A percentile compares a stretch with the other conserved stretches of the same genome.
These are phyloP conservation scores for Pyrenophora teres DNA, from an alignment of 2,329 filamentous ascomycete species.

Conservation along the genomic window DNA sequence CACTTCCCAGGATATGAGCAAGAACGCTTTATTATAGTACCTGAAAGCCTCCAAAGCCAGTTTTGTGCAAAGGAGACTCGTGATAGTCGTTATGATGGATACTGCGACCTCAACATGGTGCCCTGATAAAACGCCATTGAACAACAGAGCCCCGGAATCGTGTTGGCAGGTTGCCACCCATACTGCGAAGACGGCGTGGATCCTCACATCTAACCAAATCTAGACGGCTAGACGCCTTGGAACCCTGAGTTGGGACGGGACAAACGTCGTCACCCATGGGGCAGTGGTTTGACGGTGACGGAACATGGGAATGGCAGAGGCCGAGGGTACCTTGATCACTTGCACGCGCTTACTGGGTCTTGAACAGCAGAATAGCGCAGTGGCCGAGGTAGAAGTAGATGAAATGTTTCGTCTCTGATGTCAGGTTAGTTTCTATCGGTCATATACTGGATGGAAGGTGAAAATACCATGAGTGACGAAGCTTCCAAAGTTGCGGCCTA, in stretches of 20 bases:
- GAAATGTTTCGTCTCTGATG: conserved; percentile 95
- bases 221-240: not conserved
- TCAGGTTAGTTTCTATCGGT: conserved; percentile 16
- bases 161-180: not conserved
- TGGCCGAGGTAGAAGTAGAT: conserved; percentile 99
- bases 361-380: conserved; percentile 97
- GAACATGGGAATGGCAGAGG: conserved; percentile 5
- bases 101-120: conserved; percentile 2
- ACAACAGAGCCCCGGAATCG: conserved; percentile 8
- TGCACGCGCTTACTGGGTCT: conserved; percentile 73
- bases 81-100: conserved; percentile 24
- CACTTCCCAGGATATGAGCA: not conserved
- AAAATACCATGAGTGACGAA: conserved; percentile 92
- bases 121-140: not conserved
- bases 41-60: conserved; percentile 16
- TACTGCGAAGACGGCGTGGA: not conserved
- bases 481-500: conserved; percentile 97
- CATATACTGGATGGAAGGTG: not conserved
- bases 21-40: conserved; percentile 19
- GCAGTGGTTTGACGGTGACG: conserved; percentile 1
- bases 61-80: conserved; percentile 33
- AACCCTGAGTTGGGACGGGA: conserved; percentile 13
- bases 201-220: not conserved
- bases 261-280: not conserved
- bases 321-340: conserved; percentile 7